Evolutionary conservation across 1,284 basidiomycete genomes (phyloP).

Genomic region (Pterulicium gracile): DNA sequence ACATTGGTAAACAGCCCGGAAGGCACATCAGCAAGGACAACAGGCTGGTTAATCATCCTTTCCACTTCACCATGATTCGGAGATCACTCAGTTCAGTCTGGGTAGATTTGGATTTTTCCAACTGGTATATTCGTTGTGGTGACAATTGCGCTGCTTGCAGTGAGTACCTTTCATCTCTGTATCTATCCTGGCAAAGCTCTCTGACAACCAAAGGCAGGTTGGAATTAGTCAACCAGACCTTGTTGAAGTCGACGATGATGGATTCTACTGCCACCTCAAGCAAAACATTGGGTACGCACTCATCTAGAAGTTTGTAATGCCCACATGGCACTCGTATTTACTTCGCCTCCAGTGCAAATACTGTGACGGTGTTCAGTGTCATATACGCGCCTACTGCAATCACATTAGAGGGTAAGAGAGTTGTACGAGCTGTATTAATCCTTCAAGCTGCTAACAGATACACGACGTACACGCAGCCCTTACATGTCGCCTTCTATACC

Average conservation of each 20-base stretch:
- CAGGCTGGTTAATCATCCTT: background rate
- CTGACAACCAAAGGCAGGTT: no score
- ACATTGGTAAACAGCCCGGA: background rate
- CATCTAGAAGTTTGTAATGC: background rate
- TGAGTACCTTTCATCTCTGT: background rate
- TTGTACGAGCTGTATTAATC: no score
- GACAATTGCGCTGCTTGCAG: background rate
- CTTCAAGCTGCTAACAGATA: background rate
- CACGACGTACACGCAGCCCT: background rate
- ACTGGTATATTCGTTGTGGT: background rate
- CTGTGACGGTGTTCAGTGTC: background rate
- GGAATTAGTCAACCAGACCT: background rate
- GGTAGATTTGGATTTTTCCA: background rate
- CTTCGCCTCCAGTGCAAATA: background rate
- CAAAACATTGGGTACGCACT: background rate
- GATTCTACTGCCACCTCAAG: background rate
- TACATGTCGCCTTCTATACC: background rate
- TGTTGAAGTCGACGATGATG: background rate
- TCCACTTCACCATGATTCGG: background rate
- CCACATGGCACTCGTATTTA: background rate
- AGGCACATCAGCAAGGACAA: background rate
- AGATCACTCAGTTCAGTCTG: background rate
- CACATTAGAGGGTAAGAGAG: background rate
- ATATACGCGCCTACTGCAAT: background rate
- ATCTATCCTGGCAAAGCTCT: background rate